Conservation (phyloP, 2,329 filamentous ascomycete genomes). For the Monilinia vaccinii-corymbosi region DNA sequence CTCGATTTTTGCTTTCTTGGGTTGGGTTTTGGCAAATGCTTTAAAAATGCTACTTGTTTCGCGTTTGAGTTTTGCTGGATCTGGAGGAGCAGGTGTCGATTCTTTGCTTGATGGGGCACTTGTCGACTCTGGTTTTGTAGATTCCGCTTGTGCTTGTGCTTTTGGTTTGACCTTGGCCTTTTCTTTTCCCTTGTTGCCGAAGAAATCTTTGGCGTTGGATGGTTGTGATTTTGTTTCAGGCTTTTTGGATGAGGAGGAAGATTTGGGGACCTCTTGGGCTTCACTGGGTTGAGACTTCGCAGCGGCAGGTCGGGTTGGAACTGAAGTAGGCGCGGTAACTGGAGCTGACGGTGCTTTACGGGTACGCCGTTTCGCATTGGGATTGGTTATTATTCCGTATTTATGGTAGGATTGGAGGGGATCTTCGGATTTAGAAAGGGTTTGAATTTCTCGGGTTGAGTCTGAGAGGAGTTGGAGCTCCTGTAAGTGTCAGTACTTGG, state of each 20-base stretch:
- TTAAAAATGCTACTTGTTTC: conserved; percentile 61
- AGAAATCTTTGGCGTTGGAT: conserved; percentile 30
- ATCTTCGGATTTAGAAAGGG: conserved; percentile 48
- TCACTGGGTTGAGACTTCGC: conserved; percentile 9
- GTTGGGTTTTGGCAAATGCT: conserved; percentile 64
- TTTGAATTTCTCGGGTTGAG: conserved; percentile 52
- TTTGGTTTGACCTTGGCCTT: conserved; percentile 18
- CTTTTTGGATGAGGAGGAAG: conserved; percentile 9
- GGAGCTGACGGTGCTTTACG: conserved; percentile 23
- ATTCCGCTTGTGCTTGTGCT: neutral
- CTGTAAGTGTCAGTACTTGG: conserved; percentile 18
- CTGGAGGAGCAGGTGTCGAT: conserved; percentile 19
- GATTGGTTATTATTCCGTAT: conserved; percentile 70
- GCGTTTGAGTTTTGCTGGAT: conserved; percentile 40
- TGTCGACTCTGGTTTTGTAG: conserved; percentile 11
- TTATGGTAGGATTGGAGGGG: conserved; percentile 47
- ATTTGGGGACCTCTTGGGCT: conserved; percentile 12
- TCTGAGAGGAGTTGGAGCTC: conserved; percentile 65
- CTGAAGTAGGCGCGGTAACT: conserved; percentile 20
- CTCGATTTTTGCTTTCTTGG: conserved; percentile 47
- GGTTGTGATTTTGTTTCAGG: conserved; percentile 20
- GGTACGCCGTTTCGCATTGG: conserved; percentile 46
- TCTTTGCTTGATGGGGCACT: conserved; percentile 21
- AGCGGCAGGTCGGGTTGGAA: conserved; percentile 11
- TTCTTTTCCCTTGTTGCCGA: conserved; percentile 30